phyloP scores from a whole-genome alignment of 179 eudicot species.

The Beta macrorhiza region DNA sequence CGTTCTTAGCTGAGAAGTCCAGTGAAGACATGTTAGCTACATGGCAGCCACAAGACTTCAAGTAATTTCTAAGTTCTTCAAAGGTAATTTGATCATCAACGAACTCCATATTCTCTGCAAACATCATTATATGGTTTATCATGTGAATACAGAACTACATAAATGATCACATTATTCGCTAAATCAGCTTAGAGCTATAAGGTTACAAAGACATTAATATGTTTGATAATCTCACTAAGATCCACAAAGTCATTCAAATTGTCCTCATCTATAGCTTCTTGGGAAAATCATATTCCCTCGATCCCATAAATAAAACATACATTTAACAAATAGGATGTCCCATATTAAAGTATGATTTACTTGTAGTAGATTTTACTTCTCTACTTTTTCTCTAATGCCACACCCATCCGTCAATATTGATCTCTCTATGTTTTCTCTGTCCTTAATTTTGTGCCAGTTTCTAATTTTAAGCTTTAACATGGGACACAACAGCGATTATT shows the following conservation, averaged over 20 bases:
- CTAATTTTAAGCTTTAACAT: neutral
- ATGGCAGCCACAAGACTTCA: constrained; percentile 67
- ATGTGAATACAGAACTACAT: neutral
- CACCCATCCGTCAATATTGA: neutral
- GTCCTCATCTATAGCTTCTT: neutral
- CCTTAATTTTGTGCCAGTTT: neutral
- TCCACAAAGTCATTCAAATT: neutral
- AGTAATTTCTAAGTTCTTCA: constrained; percentile 71
- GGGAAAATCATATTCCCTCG: neutral
- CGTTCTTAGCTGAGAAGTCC: constrained; percentile 76
- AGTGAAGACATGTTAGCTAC: constrained; percentile 84
- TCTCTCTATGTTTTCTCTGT: neutral
- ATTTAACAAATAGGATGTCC: neutral
- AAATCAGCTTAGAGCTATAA: neutral
- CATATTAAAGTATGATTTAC: neutral
- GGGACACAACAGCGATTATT: neutral
- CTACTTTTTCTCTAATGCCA: neutral
- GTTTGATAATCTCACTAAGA: neutral
- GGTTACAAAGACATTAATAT: neutral
- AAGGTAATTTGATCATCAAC: constrained; percentile 89
- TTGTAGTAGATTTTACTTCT: neutral
- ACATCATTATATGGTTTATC: neutral
- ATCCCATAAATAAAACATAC: neutral
- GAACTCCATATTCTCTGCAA: constrained; percentile 80
- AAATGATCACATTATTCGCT: neutral